phyloP scores from a whole-genome alignment of 371 early-diverging fungal genomes.

The Mucor indicus region DNA sequence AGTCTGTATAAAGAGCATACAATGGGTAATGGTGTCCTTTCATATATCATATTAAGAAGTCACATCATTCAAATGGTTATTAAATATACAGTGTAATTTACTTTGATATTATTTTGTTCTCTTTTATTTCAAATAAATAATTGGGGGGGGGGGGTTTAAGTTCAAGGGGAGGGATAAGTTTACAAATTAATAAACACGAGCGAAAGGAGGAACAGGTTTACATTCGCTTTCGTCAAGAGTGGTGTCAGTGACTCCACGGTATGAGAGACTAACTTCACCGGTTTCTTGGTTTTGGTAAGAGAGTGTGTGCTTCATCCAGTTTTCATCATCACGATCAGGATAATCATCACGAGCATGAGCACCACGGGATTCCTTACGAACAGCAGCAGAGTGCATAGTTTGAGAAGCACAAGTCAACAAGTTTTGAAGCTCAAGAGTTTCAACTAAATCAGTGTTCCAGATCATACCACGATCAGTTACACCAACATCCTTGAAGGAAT shows the following conservation, averaged over 20 bases:
- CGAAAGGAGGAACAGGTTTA: slow-evolving; percentile 90
- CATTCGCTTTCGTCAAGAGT: slow-evolving; percentile 94
- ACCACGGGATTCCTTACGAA: slow-evolving; percentile 96
- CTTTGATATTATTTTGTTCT: no score
- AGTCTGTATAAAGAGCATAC: no score
- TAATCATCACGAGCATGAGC: slow-evolving; percentile 98
- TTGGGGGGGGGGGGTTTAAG: no score
- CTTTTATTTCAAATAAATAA: no score
- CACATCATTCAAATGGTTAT: no score
- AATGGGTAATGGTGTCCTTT: no score
- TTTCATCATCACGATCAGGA: slow-evolving; percentile 82
- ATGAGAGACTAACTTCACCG: slow-evolving; percentile 74
- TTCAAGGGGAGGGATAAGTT: no score
- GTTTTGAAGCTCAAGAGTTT: slow-evolving; percentile 96
- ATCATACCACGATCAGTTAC: slow-evolving; percentile 92
- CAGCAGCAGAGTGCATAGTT: slow-evolving; percentile 94
- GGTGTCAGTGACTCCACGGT: slow-evolving; percentile 76
- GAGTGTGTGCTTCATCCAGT: slow-evolving; percentile 99
- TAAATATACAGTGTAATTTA: no score
- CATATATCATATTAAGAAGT: no score
- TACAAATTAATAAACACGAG: slow-evolving; percentile 95
- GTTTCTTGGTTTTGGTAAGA: slow-evolving; percentile 88
- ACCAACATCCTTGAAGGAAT: slow-evolving; percentile 80
- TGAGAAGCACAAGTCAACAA: slow-evolving; percentile 94
- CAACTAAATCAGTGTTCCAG: slow-evolving; percentile 97